These are phyloP conservation scores for Hymenoscyphus occultus DNA, from an alignment of 2,329 filamentous ascomycete genomes.

Conservation along the genomic window DNA sequence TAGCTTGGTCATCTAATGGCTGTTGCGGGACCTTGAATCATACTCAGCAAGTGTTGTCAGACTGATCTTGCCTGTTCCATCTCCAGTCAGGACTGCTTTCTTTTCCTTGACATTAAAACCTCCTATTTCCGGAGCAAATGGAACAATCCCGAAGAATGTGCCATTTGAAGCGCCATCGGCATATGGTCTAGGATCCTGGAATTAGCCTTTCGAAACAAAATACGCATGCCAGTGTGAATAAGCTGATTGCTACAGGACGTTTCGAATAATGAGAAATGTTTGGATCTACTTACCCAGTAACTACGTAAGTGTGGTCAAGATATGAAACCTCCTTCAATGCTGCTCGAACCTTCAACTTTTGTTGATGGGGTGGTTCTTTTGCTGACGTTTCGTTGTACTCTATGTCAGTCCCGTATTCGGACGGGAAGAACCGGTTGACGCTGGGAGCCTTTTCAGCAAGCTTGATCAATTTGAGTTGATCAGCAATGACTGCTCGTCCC, in stretches of 20 bases:
- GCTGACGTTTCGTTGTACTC: slow-evolving; percentile 58
- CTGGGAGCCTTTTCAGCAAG: slow-evolving; percentile 58
- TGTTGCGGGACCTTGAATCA: slow-evolving; percentile 29
- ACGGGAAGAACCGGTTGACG: slow-evolving; percentile 60
- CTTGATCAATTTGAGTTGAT: slow-evolving; percentile 60
- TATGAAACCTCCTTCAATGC: slow-evolving; percentile 52
- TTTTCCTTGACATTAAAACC: slow-evolving; percentile 57
- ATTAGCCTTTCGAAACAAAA: neutral
- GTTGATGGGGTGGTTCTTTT: slow-evolving; percentile 64
- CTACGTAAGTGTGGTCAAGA: slow-evolving; percentile 57
- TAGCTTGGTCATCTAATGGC: neutral
- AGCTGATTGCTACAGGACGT: neutral
- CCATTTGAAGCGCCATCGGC: slow-evolving; percentile 6
- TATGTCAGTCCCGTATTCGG: slow-evolving; percentile 50
- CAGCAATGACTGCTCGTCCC: slow-evolving; percentile 58
- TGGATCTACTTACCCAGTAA: slow-evolving; percentile 15
- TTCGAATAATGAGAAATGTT: neutral
- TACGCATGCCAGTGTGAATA: too few relatives aligned
- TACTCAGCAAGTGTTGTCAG: slow-evolving; percentile 72
- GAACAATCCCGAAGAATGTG: slow-evolving; percentile 8
- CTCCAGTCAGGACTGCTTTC: slow-evolving; percentile 59
- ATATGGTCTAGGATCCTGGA: slow-evolving; percentile 12
- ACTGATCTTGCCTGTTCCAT: slow-evolving; percentile 59
- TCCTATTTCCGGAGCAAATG: slow-evolving; percentile 41
- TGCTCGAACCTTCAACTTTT: slow-evolving; percentile 65